These are phyloP conservation scores for Bathelium albidoporum DNA, from an alignment of 495 filamentous ascomycete genomes.

Conservation along the genomic window DNA sequence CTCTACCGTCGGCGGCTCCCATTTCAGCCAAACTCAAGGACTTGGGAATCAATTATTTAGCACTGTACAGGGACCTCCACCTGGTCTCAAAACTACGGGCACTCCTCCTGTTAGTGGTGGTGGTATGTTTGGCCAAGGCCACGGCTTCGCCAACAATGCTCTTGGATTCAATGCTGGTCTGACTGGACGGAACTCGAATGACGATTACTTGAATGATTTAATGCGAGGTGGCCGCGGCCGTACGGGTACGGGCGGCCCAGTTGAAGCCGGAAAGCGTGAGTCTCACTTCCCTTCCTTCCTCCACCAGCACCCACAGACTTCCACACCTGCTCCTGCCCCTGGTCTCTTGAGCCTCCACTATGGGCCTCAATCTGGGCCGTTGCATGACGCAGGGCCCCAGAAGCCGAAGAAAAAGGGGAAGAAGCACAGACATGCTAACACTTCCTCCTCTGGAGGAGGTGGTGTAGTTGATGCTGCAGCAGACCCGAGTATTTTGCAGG, in stretches of 20 bases:
- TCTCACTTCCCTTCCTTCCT: constrained; percentile 67
- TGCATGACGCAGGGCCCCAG: constrained; percentile 71
- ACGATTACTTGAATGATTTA: constrained; percentile 71
- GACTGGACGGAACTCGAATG: constrained; percentile 57
- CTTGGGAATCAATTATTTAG: constrained; percentile 52
- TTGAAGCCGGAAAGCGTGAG: constrained; percentile 91
- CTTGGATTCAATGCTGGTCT: constrained; percentile 1
- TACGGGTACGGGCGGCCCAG: constrained; percentile 49
- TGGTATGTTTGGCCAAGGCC: constrained; percentile 66
- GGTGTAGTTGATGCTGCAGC: constrained; percentile 94
- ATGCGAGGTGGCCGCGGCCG: constrained; percentile 47
- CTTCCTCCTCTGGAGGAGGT: constrained; percentile 96
- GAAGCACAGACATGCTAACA: constrained; percentile 99
- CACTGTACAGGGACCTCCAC: constrained; percentile 81
- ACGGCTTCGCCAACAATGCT: constrained; percentile 59
- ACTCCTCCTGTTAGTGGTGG: constrained; percentile 75
- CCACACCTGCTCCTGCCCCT: constrained; percentile 80
- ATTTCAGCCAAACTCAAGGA: constrained; percentile 45
- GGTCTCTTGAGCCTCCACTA: constrained; percentile 79
- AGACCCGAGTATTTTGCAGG: constrained; percentile 98
- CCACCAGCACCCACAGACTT: constrained; percentile 73
- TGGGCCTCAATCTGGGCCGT: constrained; percentile 70
- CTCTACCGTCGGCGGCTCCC: constrained; percentile 39
- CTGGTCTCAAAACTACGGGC: constrained; percentile 86
- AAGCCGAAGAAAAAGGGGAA: constrained; percentile 99